A percentile compares a stretch with the other conserved stretches of the same genome.
Conservation (phyloP, 2,329 filamentous ascomycete genomes). For the Plectosphaerella sp. region DNA sequence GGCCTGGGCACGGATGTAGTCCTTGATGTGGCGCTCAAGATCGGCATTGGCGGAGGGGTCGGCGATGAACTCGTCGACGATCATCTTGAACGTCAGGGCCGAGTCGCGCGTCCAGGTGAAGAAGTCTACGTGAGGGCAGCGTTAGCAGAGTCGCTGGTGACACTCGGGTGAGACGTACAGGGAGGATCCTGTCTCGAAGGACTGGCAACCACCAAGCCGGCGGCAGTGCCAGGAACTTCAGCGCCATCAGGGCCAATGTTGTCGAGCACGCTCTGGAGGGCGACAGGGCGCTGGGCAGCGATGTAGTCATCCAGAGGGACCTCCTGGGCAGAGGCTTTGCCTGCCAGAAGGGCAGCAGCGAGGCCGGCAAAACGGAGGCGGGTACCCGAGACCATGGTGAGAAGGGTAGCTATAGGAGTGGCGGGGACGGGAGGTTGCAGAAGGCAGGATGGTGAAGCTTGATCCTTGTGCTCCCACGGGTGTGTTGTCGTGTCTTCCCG, state of each 20-base stretch:
- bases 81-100: constrained; percentile 44
- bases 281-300: constrained; percentile 36
- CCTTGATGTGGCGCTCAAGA: constrained; percentile 40
- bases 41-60: constrained; percentile 31
- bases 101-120: constrained; percentile 56
- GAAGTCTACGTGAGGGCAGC: constrained; percentile 33
- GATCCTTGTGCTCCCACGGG: neutral
- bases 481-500: neutral
- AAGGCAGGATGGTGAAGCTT: neutral
- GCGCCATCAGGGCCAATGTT: constrained; percentile 51
- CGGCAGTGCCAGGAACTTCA: constrained; percentile 37
- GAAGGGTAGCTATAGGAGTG: neutral
- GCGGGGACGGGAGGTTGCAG: neutral
- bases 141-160: too few relatives aligned
- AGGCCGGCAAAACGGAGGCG: neutral
- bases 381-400: neutral
- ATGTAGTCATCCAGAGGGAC: constrained; percentile 26
- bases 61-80: constrained; percentile 45
- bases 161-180: constrained; percentile 36
- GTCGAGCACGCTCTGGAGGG: constrained; percentile 46
- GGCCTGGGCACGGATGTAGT: constrained; percentile 49
- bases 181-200: constrained; percentile 48
- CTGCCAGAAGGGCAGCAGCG: constrained; percentile 1
- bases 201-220: constrained; percentile 50
- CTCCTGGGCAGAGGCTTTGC: constrained; percentile 1